Evolutionary conservation across 495 filamentous ascomycete species (phyloP).

Genomic region (Schizothecium vesticola): DNA sequence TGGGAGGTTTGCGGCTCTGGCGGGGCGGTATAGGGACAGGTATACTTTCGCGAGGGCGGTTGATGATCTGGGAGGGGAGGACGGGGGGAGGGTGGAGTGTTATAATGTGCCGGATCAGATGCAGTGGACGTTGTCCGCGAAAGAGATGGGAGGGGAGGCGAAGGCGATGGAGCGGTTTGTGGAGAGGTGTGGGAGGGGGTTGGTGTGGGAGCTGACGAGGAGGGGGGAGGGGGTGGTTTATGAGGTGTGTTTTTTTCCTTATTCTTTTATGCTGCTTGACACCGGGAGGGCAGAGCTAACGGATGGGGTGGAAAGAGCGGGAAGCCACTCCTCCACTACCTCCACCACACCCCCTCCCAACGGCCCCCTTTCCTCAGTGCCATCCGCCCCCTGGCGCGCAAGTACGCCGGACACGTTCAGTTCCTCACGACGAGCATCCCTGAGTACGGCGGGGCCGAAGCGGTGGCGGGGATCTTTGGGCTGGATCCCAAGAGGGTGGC

Average conservation of each 20-base stretch:
- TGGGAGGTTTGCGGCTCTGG: conserved; percentile 18
- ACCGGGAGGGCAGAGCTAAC: not conserved
- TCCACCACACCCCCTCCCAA: conserved; percentile 23
- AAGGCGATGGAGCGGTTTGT: conserved; percentile 34
- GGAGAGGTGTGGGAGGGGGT: conserved; percentile 26
- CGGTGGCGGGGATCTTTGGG: conserved; percentile 27
- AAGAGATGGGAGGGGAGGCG: conserved; percentile 24
- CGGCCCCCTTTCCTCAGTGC: conserved; percentile 26
- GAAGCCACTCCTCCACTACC: conserved; percentile 45
- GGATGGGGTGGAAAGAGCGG: conserved; percentile 26
- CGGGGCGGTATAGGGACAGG: conserved; percentile 31
- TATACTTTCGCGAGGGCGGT: conserved; percentile 38
- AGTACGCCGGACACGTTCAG: conserved; percentile 42
- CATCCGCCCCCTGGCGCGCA: conserved; percentile 41
- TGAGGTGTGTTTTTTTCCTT: conserved; percentile 23
- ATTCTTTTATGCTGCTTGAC: not conserved
- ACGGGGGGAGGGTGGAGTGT: conserved; percentile 29
- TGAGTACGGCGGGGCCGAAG: conserved; percentile 44
- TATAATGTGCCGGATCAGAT: conserved; percentile 38
- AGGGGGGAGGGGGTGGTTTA: conserved; percentile 40
- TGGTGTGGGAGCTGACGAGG: conserved; percentile 43
- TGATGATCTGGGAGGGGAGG: conserved; percentile 12
- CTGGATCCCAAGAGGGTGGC: conserved; percentile 10
- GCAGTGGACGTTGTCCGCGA: conserved; percentile 21
- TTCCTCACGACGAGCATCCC: conserved; percentile 43